phyloP scores from a whole-genome alignment of 129 eudicot species.

The Gnaphalium uliginosum region DNA sequence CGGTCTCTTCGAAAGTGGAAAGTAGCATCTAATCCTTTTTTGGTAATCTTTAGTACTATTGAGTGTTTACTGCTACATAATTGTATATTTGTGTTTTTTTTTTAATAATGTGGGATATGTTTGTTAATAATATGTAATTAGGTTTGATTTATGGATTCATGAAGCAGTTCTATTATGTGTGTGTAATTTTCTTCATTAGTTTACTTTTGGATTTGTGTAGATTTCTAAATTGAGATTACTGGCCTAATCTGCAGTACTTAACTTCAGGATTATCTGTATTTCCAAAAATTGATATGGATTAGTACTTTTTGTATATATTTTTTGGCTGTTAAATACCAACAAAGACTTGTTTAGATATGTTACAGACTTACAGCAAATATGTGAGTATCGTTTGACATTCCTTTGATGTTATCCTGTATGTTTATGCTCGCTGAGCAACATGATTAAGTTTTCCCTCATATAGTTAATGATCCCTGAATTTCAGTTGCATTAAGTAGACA shows the following conservation, averaged over 20 bases:
- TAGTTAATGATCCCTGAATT: not conserved
- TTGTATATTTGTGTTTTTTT: not conserved
- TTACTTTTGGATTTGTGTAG: not conserved
- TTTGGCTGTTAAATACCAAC: not conserved
- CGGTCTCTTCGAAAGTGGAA: not conserved
- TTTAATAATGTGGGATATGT: constrained; percentile 5
- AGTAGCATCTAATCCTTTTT: constrained; percentile 4
- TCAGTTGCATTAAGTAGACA: not conserved
- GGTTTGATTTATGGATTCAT: not conserved
- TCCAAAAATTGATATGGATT: not conserved
- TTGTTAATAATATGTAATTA: not conserved
- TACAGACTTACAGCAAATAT: not conserved
- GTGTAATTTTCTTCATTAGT: too few relatives aligned
- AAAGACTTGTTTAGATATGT: not conserved
- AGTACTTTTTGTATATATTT: not conserved
- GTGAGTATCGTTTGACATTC: constrained; percentile 14
- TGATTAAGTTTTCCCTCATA: not conserved
- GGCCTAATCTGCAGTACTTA: constrained; percentile 11
- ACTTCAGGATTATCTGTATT: constrained; percentile 10
- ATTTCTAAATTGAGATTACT: constrained; percentile 2
- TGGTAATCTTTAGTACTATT: not conserved
- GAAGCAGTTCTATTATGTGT: too few relatives aligned
- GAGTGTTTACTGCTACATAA: not conserved
- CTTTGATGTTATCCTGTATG: not conserved
- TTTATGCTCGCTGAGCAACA: not conserved